Base-by-base conservation (phyloP, 1,284 basidiomycete genomes). In the Termitomyces sp. region DNA sequence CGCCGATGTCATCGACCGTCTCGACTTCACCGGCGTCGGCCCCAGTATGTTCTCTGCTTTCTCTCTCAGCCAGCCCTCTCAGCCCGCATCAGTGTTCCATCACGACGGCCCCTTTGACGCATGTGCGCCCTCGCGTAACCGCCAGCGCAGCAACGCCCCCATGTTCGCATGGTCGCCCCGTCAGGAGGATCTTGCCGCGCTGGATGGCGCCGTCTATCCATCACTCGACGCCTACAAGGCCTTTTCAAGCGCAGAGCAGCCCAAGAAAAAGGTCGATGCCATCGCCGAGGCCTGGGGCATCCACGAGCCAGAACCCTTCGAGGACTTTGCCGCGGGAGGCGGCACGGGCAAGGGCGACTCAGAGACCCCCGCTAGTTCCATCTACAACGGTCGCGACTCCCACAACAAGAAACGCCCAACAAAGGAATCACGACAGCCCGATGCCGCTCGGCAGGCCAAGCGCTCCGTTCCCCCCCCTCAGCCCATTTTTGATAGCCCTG, bases 81-180 rank as follows among this genome's bases (percentile, higher is more conserved):
- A 48, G 42, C 28, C 46, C 49, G 36, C 43, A 8, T 19, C 26
- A 92, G 89, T 89, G 81, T 90, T 92, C 72, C 90, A 92, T 65
- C 90, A 92, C 64, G 90, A 92, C 65, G 90, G 90, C 24, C 90
- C 90, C 6, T 92, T 92, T 67, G 90, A 92, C 67, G 90, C 90
- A 28, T 92, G 89, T 65, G 89, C 90, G 0, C 90, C 90, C 1
- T 90, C 89, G 54, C 86, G 90, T 64, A 92, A 92, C 71, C 82
- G 84, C 46, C 83, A 89, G 64, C 82, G 79, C 64, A 81, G 78
- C 65, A 86, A 83, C 67, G 90, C 90, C 10, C 90, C 90, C 46
- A 87, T 92, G 83, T 76, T 83, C 61, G 88, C 90, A 24, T 92
- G 90, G 86, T 78, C 77, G 55, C 69, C 68, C 41, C 68, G 73